These are phyloP conservation scores for Phytophthora hybrid DNA, from an alignment of 352 stramenopile species.

Conservation along the genomic window DNA sequence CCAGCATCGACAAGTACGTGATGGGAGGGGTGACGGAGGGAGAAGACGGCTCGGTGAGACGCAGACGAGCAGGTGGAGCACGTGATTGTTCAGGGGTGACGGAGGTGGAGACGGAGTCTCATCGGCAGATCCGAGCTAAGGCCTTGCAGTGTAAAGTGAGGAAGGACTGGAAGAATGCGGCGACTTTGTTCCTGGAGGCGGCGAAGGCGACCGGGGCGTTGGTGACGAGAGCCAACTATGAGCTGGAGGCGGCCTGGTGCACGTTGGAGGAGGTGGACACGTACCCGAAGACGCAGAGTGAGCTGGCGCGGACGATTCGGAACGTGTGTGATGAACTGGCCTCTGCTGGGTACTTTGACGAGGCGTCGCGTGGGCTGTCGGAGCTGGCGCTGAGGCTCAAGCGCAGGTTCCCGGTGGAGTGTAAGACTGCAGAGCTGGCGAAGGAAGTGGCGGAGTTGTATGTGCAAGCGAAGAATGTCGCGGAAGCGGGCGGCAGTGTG, in stretches of 20 bases:
- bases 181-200: slow-evolving; percentile 60
- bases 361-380: slow-evolving; percentile 63
- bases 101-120: slow-evolving; percentile 41
- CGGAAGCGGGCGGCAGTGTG: slow-evolving; percentile 60
- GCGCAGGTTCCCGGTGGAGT: slow-evolving; percentile 66
- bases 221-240: slow-evolving; percentile 59
- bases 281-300: slow-evolving; percentile 50
- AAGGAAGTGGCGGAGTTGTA: slow-evolving; percentile 61
- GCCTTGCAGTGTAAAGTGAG: slow-evolving; percentile 75
- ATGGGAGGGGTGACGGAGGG: slow-evolving; percentile 20
- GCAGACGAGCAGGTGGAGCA: slow-evolving; percentile 16
- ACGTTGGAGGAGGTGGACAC: slow-evolving; percentile 58
- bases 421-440: slow-evolving; percentile 40
- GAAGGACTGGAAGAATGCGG: slow-evolving; percentile 75
- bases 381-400: slow-evolving; percentile 72
- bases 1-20: slow-evolving; percentile 63
- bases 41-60: slow-evolving; percentile 22
- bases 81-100: slow-evolving; percentile 8
- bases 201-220: slow-evolving; percentile 46
- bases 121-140: slow-evolving; percentile 62
- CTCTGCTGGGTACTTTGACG: slow-evolving; percentile 70
- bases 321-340: slow-evolving; percentile 65
- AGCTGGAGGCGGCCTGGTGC: slow-evolving; percentile 75
- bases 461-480: slow-evolving; percentile 60
- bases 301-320: slow-evolving; percentile 54